Base-by-base conservation (phyloP, 2,329 filamentous ascomycete genomes). In the Thielaviopsis populi region DNA sequence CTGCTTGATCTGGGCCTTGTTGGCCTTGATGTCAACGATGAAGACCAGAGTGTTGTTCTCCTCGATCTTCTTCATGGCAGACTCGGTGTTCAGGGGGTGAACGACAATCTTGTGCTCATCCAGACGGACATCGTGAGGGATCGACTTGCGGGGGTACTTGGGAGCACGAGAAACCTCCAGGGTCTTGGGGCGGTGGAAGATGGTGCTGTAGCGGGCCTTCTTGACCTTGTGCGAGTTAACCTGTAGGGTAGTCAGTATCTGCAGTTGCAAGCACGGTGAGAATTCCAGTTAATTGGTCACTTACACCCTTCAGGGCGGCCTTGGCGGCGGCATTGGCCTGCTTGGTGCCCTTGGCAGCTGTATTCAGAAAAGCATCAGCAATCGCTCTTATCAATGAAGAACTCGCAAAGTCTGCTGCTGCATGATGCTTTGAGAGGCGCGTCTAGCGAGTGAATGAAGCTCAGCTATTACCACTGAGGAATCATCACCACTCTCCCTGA, bases 31-130 rank as follows among this genome's bases (percentile, higher is more conserved):
- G 72, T 96, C 88, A 75, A 95, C 90, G 72, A 96, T 95, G 84
- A 96, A 96, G 76, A 95, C 90, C 62, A 99, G 86, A 71, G 94
- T 99, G 86, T 99, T 99, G 86, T 99, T 91, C 88, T 99, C 94
- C 84, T 99, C 94, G 73, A 99, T 96, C 88, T 96, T 96, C 90
- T 99, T 99, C 92, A 99, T 97, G 74, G 95, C 94, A 75, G 88
- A 94, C 88, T 99, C 94, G 67, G 94, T 99, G 87, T 99, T 99
- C 75, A 99, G 85, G 70, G 94, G 94, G 86, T 96, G 90, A 75
- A 97, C 83, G 78, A 99, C 88, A 77, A 97, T 83, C 86, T 95
- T 96, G 85, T 91, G 89, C 81, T 92, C 89, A 80, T 99, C 94
- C 74, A 99, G 89, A 73, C 91, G 88, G 72, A 91, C 87, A 75